phyloP scores from a whole-genome alignment of 345 rosid genomes.

The Citrus maxima region DNA sequence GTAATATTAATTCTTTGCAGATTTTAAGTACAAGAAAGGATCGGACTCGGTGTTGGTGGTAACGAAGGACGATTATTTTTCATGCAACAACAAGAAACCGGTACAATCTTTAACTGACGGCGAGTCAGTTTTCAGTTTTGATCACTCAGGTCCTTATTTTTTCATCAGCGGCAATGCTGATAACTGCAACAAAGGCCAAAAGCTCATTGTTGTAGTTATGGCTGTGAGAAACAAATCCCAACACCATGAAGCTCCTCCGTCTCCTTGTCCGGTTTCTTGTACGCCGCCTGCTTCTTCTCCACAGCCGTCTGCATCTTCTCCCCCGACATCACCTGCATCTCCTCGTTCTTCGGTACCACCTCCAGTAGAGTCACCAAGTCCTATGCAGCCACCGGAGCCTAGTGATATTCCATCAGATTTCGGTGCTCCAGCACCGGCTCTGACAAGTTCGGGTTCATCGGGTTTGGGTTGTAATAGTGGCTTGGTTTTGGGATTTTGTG shows the following conservation, averaged over 20 bases:
- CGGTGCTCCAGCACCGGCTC: slow-evolving; percentile 16
- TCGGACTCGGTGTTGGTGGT: slow-evolving; percentile 69
- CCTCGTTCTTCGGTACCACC: background rate
- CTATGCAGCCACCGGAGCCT: background rate
- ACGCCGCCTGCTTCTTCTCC: background rate
- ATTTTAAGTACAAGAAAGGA: slow-evolving; percentile 69
- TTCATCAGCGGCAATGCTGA: slow-evolving; percentile 70
- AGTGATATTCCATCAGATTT: background rate
- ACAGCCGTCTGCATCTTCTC: background rate
- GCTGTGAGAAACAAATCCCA: slow-evolving; percentile 39
- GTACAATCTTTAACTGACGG: slow-evolving; percentile 50
- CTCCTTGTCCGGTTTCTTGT: slow-evolving; percentile 13
- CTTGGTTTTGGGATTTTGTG: slow-evolving; percentile 17
- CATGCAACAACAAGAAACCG: slow-evolving; percentile 61
- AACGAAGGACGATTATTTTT: slow-evolving; percentile 42
- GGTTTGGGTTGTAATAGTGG: slow-evolving; percentile 10
- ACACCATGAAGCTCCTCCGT: slow-evolving; percentile 24
- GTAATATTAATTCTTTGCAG: slow-evolving; percentile 29
- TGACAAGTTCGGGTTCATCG: slow-evolving; percentile 21
- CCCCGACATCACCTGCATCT: background rate
- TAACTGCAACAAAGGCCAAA: slow-evolving; percentile 68
- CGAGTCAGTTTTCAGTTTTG: slow-evolving; percentile 47
- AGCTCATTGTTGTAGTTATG: slow-evolving; percentile 53
- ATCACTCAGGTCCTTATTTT: slow-evolving; percentile 75
- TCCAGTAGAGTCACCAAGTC: slow-evolving; percentile 11